Base-by-base conservation (phyloP, 805 yeast species). In the Candida jianshihensis region DNA sequence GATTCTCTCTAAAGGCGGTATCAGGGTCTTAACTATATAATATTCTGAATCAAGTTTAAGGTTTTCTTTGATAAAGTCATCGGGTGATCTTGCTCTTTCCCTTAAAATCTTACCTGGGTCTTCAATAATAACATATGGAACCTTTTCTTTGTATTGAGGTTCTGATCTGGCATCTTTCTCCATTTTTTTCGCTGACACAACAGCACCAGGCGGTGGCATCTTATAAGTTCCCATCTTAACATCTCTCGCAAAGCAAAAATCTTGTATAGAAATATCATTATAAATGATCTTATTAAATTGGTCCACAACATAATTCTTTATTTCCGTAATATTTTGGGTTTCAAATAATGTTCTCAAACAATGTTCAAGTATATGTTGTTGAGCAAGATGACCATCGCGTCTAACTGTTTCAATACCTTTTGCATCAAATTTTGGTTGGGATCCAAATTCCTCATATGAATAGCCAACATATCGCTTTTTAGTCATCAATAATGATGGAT, bases 391-490 rank as follows among this genome's bases (percentile, higher is more conserved):
- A 0, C 97, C 97, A 59, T 92, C 98, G 44, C 98, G 64, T 44
- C 98, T 61, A 0, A 92, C 85, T 0, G 97, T 92, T 53, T 92
- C 98, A 11, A 87, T 88, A 2, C 98, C 98, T 47, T 92, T 92
- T 1, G 98, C 97, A 63, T 92, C 97, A 56, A 92, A 88, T 24
- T 59, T 68, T 0, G 96, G 86, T 6, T 42, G 60, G 3, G 36
- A 44, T 13, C 58, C 60, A 20, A 67, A 71, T 14, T 55, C 48
- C 45, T 84, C 95, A 57, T 71, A 90, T 29, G 82, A 70, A 53
- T 80, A 78, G 0, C 98, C 98, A 15, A 88, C 96, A 52, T 92
- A 92, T 30, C 98, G 57, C 54, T 92, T 92, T 56, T 92, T 92
- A 26, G 89, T 82, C 24, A 88, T 61, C 27, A 92, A 57, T 8